Conservation (phyloP, 352 stramenopile species). For the Pythium apleroticum region DNA sequence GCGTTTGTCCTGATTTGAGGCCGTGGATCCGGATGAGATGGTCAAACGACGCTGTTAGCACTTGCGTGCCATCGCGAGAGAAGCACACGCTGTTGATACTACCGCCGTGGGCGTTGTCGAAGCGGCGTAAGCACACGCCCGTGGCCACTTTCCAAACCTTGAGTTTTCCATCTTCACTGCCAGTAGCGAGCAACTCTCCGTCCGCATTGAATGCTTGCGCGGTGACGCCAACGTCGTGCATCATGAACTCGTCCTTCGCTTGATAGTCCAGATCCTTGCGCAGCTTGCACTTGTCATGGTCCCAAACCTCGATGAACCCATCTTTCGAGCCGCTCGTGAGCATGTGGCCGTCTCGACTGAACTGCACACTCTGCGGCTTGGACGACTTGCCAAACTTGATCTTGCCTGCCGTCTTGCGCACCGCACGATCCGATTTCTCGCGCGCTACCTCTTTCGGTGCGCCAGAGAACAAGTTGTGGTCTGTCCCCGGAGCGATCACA, state of each 20-base stretch:
- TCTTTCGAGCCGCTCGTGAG: slow-evolving; percentile 94
- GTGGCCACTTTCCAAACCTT: slow-evolving; percentile 93
- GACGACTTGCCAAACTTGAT: slow-evolving; percentile 91
- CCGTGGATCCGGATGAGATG: slow-evolving; percentile 92
- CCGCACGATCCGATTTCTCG: slow-evolving; percentile 61
- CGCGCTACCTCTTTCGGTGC: slow-evolving; percentile 48
- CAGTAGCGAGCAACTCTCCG: slow-evolving; percentile 85
- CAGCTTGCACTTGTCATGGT: slow-evolving; percentile 88
- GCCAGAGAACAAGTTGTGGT: slow-evolving; percentile 86
- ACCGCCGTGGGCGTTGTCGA: slow-evolving; percentile 80
- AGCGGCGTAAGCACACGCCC: slow-evolving; percentile 89
- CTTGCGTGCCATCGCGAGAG: slow-evolving; percentile 87
- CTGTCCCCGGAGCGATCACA: slow-evolving; percentile 47
- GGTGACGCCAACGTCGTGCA: slow-evolving; percentile 88
- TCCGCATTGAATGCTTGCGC: slow-evolving; percentile 88
- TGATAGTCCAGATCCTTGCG: slow-evolving; percentile 94
- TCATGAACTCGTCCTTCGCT: slow-evolving; percentile 91
- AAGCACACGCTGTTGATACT: slow-evolving; percentile 89
- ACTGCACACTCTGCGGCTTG: slow-evolving; percentile 79
- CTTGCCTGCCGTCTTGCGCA: slow-evolving; percentile 67
- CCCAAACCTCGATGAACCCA: slow-evolving; percentile 95
- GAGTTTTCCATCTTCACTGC: slow-evolving; percentile 82
- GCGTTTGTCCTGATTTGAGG: slow-evolving; percentile 86
- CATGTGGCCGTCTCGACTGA: slow-evolving; percentile 86
- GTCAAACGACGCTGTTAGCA: slow-evolving; percentile 90